Evolutionary conservation across 2,329 filamentous ascomycete species (phyloP).

Genomic region (Ceratocystis papillata): DNA sequence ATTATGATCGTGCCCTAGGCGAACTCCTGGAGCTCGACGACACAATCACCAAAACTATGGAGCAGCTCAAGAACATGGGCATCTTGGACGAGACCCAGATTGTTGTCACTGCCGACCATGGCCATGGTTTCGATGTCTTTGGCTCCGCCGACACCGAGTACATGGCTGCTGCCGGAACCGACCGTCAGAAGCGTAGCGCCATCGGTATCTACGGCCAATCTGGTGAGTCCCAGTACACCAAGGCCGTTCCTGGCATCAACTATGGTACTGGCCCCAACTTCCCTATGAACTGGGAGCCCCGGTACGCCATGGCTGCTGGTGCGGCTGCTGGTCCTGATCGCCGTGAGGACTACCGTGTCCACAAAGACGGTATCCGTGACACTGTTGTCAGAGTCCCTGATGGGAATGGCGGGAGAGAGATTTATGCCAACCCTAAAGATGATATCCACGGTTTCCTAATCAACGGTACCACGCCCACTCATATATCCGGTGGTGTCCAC

Average conservation of each 20-base stretch:
- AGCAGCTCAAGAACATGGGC: constrained; percentile 54
- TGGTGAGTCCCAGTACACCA: constrained; percentile 66
- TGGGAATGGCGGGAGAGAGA: constrained; percentile 34
- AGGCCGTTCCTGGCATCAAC: constrained; percentile 45
- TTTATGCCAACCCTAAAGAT: constrained; percentile 59
- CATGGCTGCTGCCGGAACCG: constrained; percentile 50
- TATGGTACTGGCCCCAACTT: constrained; percentile 68
- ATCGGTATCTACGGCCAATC: constrained; percentile 63
- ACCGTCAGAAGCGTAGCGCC: constrained; percentile 64
- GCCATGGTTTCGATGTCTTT: constrained; percentile 81
- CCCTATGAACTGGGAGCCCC: constrained; percentile 73
- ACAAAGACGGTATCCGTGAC: constrained; percentile 51
- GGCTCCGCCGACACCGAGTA: constrained; percentile 73
- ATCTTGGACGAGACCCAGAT: constrained; percentile 66
- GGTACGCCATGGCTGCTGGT: constrained; percentile 68
- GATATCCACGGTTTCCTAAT: constrained; percentile 55
- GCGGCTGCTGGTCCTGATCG: constrained; percentile 62
- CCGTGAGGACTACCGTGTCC: constrained; percentile 64
- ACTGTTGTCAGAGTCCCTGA: constrained; percentile 46
- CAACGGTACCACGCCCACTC: constrained; percentile 61
- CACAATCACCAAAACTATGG: constrained; percentile 64
- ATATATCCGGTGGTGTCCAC: constrained; percentile 58
- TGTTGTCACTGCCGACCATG: constrained; percentile 76
- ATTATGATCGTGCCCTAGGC: constrained; percentile 76
- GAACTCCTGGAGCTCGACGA: constrained; percentile 80